These are phyloP conservation scores for Fragosphaeria purpurea DNA, from an alignment of 2,329 filamentous ascomycete species.

Conservation along the genomic window DNA sequence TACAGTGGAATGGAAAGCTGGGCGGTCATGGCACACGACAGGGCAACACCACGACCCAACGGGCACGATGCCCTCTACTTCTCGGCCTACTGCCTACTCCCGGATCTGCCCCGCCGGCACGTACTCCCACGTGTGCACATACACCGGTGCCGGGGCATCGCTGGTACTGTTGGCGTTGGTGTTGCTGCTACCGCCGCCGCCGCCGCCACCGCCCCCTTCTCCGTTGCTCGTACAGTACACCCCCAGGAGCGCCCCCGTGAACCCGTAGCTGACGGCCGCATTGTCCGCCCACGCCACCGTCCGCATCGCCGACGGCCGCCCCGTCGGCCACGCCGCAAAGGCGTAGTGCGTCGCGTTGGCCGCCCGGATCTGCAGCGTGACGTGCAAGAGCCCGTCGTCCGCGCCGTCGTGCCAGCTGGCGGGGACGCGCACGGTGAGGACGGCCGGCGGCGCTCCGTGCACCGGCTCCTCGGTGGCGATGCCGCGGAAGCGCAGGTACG, in stretches of 20 bases:
- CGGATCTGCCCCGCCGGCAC: constrained; percentile 26
- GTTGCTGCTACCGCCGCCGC: no score
- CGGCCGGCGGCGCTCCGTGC: constrained; percentile 18
- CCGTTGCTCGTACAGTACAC: constrained; percentile 45
- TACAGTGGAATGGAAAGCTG: no score
- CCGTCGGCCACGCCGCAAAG: constrained; percentile 27
- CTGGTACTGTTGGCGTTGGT: constrained; percentile 9
- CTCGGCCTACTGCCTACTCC: constrained; percentile 16
- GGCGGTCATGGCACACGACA: no score
- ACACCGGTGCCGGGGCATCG: constrained; percentile 31
- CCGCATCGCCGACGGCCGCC: constrained; percentile 20
- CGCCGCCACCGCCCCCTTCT: no score
- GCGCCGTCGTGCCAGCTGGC: constrained; percentile 23
- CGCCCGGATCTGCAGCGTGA: constrained; percentile 33
- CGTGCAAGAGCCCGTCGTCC: neutral
- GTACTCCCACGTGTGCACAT: constrained; percentile 39
- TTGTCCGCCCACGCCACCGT: constrained; percentile 25
- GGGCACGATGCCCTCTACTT: no score
- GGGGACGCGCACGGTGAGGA: constrained; percentile 29
- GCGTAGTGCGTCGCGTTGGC: constrained; percentile 35
- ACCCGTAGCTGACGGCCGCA: constrained; percentile 28
- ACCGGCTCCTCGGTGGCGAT: constrained; percentile 31
- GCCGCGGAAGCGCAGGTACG: constrained; percentile 29
- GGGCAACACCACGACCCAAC: no score
- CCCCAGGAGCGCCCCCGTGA: constrained; percentile 39